Evolutionary conservation across 2,329 filamentous ascomycete genomes (phyloP).

Genomic region (Monosporascus sp.): DNA sequence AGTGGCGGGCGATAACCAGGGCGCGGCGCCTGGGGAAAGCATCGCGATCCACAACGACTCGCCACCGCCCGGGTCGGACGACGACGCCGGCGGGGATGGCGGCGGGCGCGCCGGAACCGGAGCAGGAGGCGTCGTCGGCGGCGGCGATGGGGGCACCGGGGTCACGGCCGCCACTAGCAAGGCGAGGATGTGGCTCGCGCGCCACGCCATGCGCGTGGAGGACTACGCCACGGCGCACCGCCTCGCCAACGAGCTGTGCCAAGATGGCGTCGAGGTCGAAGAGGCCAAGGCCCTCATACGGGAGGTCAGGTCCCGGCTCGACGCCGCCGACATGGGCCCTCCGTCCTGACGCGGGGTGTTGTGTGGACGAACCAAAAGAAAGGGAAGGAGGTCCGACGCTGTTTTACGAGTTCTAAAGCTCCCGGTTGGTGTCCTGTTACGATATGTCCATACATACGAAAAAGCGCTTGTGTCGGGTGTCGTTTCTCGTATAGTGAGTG

Average conservation of each 20-base stretch:
- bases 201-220: conserved; percentile 68
- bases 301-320: conserved; percentile 75
- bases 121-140: conserved; percentile 21
- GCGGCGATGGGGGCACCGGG: conserved; percentile 58
- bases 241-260: conserved; percentile 83
- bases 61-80: conserved; percentile 33
- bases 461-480: no score
- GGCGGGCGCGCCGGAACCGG: conserved; percentile 25
- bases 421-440: no score
- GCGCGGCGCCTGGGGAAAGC: conserved; percentile 57
- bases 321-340: conserved; percentile 29
- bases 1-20: conserved; percentile 33
- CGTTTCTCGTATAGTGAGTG: no score
- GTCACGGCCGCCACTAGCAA: conserved; percentile 90
- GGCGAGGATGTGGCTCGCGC: conserved; percentile 89
- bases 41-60: conserved; percentile 54
- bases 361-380: no score
- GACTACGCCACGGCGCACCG: conserved; percentile 74
- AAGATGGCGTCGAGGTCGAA: conserved; percentile 94
- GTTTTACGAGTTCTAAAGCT: no score
- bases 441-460: no score
- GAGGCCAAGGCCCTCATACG: conserved; percentile 91
- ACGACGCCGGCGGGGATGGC: conserved; percentile 29
- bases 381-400: no score
- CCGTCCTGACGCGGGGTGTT: not conserved